Evolutionary conservation across 768 basidiomycete genomes (phyloP), one percentile per base, ranked within the genome.

Genomic region (Leccinum fibrillosum): DNA sequence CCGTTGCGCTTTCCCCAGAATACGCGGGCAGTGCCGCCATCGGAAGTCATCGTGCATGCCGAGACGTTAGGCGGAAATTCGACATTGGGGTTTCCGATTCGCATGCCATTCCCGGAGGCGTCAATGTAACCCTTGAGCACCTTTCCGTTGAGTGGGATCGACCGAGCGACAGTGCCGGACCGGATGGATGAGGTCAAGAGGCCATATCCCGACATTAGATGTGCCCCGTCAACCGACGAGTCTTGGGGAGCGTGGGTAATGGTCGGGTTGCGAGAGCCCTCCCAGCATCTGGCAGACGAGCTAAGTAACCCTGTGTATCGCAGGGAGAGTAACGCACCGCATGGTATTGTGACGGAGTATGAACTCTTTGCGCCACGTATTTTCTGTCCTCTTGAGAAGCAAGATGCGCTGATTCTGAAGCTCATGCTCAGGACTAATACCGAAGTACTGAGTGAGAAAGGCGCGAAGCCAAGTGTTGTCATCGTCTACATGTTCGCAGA

Each of bases 401-500:
- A 81, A 67, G 53, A 74, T 74, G 58, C 70, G 75, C 44, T 73
- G 72, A 59, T 79, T 71, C 55, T 78, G 67, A 32, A 87, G 71
- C 58, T 84, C 81, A 55, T 72, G 72, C 71, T 92, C 88, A 17
- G 89, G 90, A 9, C 78, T 72, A 53, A 91, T 80, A 51, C 82
- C 84, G 47, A 91, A 69, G 66, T 84, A 85, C 68, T 86, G 86
- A 53, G 77, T 81, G 60, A 85, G 75, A 71, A 90, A 90, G 28
- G 92, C 91, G 21, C 83, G 77, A 52, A 82, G 79, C 91, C 91
- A 94, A 35, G 89, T 92, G 66, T 83, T 86, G 59, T 94, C 91
- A 64, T 89, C 80, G 55, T 80, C 80, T 78, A 91, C 75, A 79
- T 91, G 90, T 61, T 79, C 75, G 67, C 80, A 77, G 56, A 91